phyloP scores from a whole-genome alignment of 345 rosid genomes.

The Moringa oleifera region DNA sequence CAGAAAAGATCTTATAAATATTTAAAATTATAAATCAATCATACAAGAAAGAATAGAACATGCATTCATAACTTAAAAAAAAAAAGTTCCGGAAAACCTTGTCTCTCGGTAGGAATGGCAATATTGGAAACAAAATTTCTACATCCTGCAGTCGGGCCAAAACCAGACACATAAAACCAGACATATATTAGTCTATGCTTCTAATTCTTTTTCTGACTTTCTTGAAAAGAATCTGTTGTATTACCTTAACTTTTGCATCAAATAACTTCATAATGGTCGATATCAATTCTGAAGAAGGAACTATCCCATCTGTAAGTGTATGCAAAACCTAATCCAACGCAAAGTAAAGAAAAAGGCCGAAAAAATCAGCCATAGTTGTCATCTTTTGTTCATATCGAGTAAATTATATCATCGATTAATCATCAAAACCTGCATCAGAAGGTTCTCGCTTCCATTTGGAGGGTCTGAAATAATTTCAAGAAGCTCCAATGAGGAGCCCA shows the following conservation, averaged over 20 bases:
- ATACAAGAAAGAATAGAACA: not conserved
- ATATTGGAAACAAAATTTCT: conserved; percentile 76
- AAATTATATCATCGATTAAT: conserved; percentile 11
- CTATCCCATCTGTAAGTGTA: conserved; percentile 68
- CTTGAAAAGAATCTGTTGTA: conserved; percentile 14
- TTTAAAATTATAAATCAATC: not conserved
- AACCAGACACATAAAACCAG: no score
- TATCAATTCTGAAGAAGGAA: conserved; percentile 77
- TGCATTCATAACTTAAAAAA: not conserved
- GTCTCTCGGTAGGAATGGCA: conserved; percentile 81
- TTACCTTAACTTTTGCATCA: conserved; percentile 86
- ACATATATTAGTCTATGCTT: conserved; percentile 21
- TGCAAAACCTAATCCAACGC: conserved; percentile 67
- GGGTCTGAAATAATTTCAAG: conserved; percentile 92
- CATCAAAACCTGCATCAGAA: conserved; percentile 69
- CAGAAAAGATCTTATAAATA: no score
- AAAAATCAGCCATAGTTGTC: conserved; percentile 13
- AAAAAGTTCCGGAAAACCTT: conserved; percentile 45
- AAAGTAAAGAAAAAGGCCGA: conserved; percentile 9
- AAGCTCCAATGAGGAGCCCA: conserved; percentile 88
- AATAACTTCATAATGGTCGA: conserved; percentile 69
- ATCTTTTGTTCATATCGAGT: conserved; percentile 6
- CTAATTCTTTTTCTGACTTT: conserved; percentile 8
- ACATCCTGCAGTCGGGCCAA: conserved; percentile 61
- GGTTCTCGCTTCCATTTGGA: conserved; percentile 81